Evolutionary conservation across 2,329 filamentous ascomycete genomes (phyloP).

Genomic region (Aspergillus pseudonomiae): DNA sequence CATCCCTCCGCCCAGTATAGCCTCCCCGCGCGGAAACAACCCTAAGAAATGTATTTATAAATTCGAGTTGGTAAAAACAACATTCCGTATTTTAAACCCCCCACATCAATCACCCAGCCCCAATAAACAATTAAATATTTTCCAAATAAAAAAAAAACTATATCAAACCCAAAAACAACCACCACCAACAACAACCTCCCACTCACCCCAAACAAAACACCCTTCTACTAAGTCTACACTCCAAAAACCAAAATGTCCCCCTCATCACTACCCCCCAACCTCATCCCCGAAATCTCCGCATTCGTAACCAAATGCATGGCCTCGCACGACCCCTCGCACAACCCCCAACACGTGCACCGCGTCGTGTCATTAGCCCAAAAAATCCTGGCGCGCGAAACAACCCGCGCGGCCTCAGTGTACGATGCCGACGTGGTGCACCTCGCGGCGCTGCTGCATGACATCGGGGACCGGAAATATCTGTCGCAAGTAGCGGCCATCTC

Average conservation of each 20-base stretch:
- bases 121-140: too few species aligned
- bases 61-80: too few species aligned
- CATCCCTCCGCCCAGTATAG: too few species aligned
- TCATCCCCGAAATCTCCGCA: conserved; percentile 46
- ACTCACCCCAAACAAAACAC: too few species aligned
- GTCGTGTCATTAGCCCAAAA: conserved; percentile 73
- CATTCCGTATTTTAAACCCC: too few species aligned
- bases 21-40: too few species aligned
- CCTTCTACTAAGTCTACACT: background rate
- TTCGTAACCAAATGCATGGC: conserved; percentile 75
- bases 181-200: background rate
- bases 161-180: background rate
- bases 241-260: conserved; percentile 36
- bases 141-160: too few species aligned
- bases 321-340: conserved; percentile 79
- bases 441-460: conserved; percentile 79
- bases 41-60: too few species aligned
- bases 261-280: conserved; percentile 44
- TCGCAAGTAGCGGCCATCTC: conserved; percentile 32
- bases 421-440: conserved; percentile 66
- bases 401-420: conserved; percentile 38
- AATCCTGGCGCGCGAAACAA: conserved; percentile 59
- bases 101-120: too few species aligned
- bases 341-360: conserved; percentile 81
- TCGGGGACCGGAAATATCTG: conserved; percentile 83